Evolutionary conservation across 257 asterid species (phyloP), one percentile per base, ranked within the genome.

Genomic region (Ballota nigra): DNA sequence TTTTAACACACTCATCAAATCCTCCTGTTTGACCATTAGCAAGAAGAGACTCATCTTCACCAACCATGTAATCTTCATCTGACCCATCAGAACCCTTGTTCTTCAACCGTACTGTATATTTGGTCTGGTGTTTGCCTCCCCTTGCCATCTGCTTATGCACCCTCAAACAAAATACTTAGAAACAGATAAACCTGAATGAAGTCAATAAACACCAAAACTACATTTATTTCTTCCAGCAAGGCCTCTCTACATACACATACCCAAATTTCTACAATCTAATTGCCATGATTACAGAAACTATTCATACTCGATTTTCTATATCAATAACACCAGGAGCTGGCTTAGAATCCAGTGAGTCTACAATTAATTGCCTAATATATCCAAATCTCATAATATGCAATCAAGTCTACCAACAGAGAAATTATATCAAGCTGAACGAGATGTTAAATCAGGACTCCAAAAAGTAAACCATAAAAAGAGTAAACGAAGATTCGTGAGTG

Each of bases 41-140:
- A 65, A 89, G 75, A 63, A 86, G 81, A 66, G 19, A 66, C 69
- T 82, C 96, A 51, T 83, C 96, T 65, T 88, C 91, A 71, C 74
- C 77, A 59, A 82, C 88, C 68, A 53, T 73, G 78, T 88, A 92
- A 79, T 92, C 97, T 83, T 88, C 96, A 57, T 90, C 97, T 0
- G 97, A 90, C 40, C 81, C 90, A 71, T 88, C 92, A 0, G 83
- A 81, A 47, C 70, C 75, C 29, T 38, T 69, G 40, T 69, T 75
- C 65, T 63, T 68, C 24, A 76, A 58, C 58, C 56, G 71, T 38
- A 62, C 84, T 70, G 68, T 82, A 62, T 70, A 67, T 79, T 82
- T 56, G 26, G 78, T 62, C 66, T 69, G 69, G 36, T 73, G 72
- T 76, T 70, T 81, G 74, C 83, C 76, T 71, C 86, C 81, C 82